These are phyloP conservation scores for Trichoderma semiorbis DNA, from an alignment of 2,329 filamentous ascomycete species.

Conservation along the genomic window DNA sequence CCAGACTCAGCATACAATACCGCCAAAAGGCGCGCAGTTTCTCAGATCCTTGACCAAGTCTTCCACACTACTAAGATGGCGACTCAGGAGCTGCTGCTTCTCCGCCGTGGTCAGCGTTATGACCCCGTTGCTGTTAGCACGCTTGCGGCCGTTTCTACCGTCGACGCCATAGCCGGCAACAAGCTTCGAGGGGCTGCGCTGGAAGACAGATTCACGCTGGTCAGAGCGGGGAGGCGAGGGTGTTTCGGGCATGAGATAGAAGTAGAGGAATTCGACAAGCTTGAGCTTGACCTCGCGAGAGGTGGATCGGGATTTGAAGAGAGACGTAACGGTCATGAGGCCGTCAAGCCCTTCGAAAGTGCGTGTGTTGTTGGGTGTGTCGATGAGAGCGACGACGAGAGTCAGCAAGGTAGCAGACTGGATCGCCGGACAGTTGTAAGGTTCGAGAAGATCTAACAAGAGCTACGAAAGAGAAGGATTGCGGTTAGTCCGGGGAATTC, in stretches of 20 bases:
- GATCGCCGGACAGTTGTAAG: conserved; percentile 85
- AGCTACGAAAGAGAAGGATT: conserved; percentile 46
- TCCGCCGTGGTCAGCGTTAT: conserved; percentile 67
- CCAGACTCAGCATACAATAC: conserved; percentile 45
- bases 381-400: conserved; percentile 83
- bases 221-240: conserved; percentile 53
- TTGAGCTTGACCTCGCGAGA: conserved; percentile 88
- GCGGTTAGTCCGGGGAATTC: neutral
- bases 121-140: conserved; percentile 36
- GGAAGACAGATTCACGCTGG: conserved; percentile 47
- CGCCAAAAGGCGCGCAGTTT: conserved; percentile 72
- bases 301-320: conserved; percentile 87
- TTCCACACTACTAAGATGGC: conserved; percentile 77
- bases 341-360: conserved; percentile 91
- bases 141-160: conserved; percentile 27
- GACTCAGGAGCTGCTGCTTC: conserved; percentile 74
- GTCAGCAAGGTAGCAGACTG: conserved; percentile 88
- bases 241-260: conserved; percentile 94
- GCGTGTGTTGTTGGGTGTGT: conserved; percentile 81
- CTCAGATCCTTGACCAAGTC: conserved; percentile 81
- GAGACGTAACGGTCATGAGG: conserved; percentile 81
- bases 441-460: conserved; percentile 89
- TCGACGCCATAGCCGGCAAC: conserved; percentile 50
- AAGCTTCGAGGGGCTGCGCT: conserved; percentile 67
- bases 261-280: conserved; percentile 96